Evolutionary conservation across 2,329 filamentous ascomycete genomes (phyloP), one percentile per base, ranked within the genome.

Genomic region (Canariomyces notabilis): DNA sequence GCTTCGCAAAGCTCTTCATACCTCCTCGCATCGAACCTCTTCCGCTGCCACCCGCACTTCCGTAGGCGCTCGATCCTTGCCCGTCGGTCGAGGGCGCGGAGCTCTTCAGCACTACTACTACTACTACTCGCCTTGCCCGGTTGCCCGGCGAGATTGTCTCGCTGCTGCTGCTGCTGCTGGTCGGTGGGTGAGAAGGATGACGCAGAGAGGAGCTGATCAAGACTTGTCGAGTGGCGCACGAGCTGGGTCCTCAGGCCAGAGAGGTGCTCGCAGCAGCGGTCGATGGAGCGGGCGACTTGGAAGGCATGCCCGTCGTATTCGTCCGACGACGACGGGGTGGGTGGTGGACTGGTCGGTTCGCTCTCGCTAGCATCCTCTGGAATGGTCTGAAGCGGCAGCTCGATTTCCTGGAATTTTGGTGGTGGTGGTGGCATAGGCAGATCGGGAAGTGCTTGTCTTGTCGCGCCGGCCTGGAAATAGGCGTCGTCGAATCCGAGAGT

Each of bases 401-500:
- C 52, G 22, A 56, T 37, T 23, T 56, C 54, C 14, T 51, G 54
- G 37, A 51, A 59, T 20, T 49, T 48, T 5, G 54, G 42, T 4
- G 50, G 31, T 2, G 41, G 26, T 3, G 26, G 31, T 2, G 26
- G 52, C 19, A 38, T 32, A 3, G 62, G 61, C 5, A 57, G 41
- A 6, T 58, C 52, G 2, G 63, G 64, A 6, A 64, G 57, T 6
- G 58, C 50, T 29, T 57, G 54, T 8, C 54, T 55, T 6, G 54
- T 40, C 1, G 58, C 45, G 21, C 54, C 57, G 2, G 57, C 39
- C 9, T 54, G 53, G 44, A 63, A 64, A 48, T 68, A 63, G 37
- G 63, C 64, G 52, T 73, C 72, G 42, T 76, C 74, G 46, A 77
- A 72, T 9, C 78, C 78, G 5, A 82, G 70, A 0, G 78, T 82